Percentiles rank a stretch among this genome's conserved stretches.
These are phyloP conservation scores for Ambrosiella beaveri DNA, from an alignment of 2,329 filamentous ascomycete genomes.

Conservation along the genomic window DNA sequence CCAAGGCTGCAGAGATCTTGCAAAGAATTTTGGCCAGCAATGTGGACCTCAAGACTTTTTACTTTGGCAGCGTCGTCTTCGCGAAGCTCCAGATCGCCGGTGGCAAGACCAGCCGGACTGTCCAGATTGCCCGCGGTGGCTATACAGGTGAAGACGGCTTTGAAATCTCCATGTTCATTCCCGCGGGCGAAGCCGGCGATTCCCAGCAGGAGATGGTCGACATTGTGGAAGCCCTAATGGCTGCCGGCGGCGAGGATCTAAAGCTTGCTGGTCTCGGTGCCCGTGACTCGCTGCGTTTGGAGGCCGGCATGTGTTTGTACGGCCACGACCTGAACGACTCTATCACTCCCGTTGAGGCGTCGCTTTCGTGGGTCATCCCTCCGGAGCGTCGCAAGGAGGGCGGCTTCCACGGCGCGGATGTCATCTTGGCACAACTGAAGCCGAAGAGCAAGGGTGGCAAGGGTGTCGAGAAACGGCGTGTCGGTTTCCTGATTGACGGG, in stretches of 20 bases:
- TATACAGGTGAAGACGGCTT: slow-evolving; percentile 99
- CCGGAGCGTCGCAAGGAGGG: slow-evolving; percentile 51
- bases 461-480: slow-evolving; percentile 53
- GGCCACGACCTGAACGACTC: slow-evolving; percentile 86
- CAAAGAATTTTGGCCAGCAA: slow-evolving; percentile 38
- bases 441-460: slow-evolving; percentile 53
- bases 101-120: slow-evolving; percentile 24
- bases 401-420: slow-evolving; percentile 71
- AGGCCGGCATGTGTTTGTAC: slow-evolving; percentile 98
- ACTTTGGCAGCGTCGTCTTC: slow-evolving; percentile 63
- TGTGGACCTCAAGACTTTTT: slow-evolving; percentile 46
- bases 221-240: slow-evolving; percentile 48
- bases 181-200: slow-evolving; percentile 34
- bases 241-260: slow-evolving; percentile 43
- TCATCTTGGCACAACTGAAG: slow-evolving; percentile 61
- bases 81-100: slow-evolving; percentile 46
- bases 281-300: slow-evolving; percentile 77
- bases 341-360: slow-evolving; percentile 42
- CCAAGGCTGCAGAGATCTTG: slow-evolving; percentile 54
- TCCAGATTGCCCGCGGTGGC: slow-evolving; percentile 66
- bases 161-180: slow-evolving; percentile 62
- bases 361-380: slow-evolving; percentile 62
- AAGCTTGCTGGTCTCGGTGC: slow-evolving; percentile 79
- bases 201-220: slow-evolving; percentile 35
- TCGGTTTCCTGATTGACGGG: slow-evolving; percentile 70